Conservation (phyloP, 306 rosid genomes). For the Ziziphus jujuba region DNA sequence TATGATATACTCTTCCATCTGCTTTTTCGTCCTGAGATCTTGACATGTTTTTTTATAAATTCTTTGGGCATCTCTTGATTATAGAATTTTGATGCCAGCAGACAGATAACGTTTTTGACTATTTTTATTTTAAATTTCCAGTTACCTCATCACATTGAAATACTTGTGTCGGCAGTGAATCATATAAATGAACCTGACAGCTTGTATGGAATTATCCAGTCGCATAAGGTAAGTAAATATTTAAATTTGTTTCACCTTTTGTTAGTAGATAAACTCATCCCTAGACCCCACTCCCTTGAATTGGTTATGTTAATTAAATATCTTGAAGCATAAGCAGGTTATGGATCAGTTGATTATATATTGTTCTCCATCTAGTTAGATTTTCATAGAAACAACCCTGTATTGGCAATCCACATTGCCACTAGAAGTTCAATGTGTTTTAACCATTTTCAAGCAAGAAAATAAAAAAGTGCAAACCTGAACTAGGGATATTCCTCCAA, state of each 20-base stretch:
- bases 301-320: background rate
- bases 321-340: background rate
- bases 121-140: slow-evolving; percentile 36
- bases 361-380: background rate
- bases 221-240: slow-evolving; percentile 70
- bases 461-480: too few relatives aligned
- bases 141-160: slow-evolving; percentile 83
- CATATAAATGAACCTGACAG: slow-evolving; percentile 94
- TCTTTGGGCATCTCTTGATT: background rate
- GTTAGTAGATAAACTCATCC: background rate
- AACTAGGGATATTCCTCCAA: too few relatives aligned
- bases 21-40: slow-evolving; percentile 2
- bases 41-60: background rate
- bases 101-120: background rate
- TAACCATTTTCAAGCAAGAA: too few relatives aligned
- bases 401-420: too few relatives aligned
- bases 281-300: background rate
- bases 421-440: too few relatives aligned
- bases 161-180: slow-evolving; percentile 77
- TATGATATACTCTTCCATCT: slow-evolving; percentile 13
- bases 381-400: background rate
- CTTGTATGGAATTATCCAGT: slow-evolving; percentile 90
- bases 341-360: background rate
- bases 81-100: background rate
- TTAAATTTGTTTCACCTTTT: background rate